These are phyloP conservation scores for Fusarium nelsonii DNA, from an alignment of 2,329 filamentous ascomycete species.

Conservation along the genomic window DNA sequence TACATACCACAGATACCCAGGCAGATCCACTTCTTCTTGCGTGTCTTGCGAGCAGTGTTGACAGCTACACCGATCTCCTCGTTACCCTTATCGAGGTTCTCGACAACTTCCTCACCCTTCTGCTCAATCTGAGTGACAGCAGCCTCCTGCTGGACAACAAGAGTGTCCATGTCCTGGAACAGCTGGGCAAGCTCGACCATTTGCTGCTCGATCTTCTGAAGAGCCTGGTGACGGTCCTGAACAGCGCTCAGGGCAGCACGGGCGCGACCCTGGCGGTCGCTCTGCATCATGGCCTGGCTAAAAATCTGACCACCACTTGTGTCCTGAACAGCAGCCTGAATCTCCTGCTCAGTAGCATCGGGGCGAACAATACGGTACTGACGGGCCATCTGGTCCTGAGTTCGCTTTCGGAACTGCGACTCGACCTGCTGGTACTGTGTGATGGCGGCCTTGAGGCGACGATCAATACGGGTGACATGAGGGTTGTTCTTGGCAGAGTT, in stretches of 20 bases:
- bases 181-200: conserved; percentile 89
- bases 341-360: conserved; percentile 82
- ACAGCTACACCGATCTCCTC: conserved; percentile 86
- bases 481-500: conserved; percentile 78
- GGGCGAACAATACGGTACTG: conserved; percentile 92
- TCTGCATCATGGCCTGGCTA: conserved; percentile 85
- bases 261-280: conserved; percentile 83
- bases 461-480: conserved; percentile 85
- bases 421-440: conserved; percentile 85
- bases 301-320: conserved; percentile 83
- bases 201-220: conserved; percentile 92
- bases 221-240: conserved; percentile 83
- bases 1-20: conserved; percentile 76
- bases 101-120: conserved; percentile 86
- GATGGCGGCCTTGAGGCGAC: conserved; percentile 83
- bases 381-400: conserved; percentile 85
- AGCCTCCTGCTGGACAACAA: conserved; percentile 88
- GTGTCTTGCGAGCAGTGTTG: conserved; percentile 80
- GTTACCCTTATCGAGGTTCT: conserved; percentile 88
- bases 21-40: conserved; percentile 98
- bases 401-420: conserved; percentile 81
- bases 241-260: conserved; percentile 83
- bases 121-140: conserved; percentile 85
- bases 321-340: conserved; percentile 81
- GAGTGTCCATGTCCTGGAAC: conserved; percentile 88